Conservation (phyloP, 73 alveolate genomes). For the Symbiodinium natans region DNA sequence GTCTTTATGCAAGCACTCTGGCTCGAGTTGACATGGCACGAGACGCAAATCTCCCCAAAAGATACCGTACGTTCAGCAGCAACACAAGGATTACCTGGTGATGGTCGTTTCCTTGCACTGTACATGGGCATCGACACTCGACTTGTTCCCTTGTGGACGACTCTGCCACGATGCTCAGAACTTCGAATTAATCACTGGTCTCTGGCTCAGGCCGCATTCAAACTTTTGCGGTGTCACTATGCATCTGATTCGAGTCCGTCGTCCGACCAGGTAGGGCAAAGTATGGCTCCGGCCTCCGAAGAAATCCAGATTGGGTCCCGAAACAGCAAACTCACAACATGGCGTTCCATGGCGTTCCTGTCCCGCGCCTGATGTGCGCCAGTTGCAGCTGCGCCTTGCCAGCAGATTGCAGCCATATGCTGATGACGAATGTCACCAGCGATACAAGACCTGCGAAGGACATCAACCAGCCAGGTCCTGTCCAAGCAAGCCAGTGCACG, state of each 20-base stretch:
- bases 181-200: not conserved
- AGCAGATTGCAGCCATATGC: conserved; percentile 20
- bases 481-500: too few relatives aligned
- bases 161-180: not conserved
- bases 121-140: not conserved
- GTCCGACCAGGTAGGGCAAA: not conserved
- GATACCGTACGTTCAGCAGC: not conserved
- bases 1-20: conserved; percentile 7
- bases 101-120: not conserved
- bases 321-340: too few relatives aligned
- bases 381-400: not conserved
- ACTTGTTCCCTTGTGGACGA: not conserved
- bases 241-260: not conserved
- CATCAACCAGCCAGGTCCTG: conserved; percentile 72
- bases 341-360: too few relatives aligned
- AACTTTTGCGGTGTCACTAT: not conserved
- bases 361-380: conserved; percentile 1
- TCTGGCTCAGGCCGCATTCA: not conserved
- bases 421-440: not conserved
- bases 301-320: too few relatives aligned
- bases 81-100: not conserved
- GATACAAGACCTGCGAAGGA: conserved; percentile 59
- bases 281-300: conserved; percentile 15
- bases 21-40: not conserved
- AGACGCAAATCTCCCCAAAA: not conserved